Conservation (phyloP, 2,329 filamentous ascomycete species). For the Blastomyces silverae region DNA sequence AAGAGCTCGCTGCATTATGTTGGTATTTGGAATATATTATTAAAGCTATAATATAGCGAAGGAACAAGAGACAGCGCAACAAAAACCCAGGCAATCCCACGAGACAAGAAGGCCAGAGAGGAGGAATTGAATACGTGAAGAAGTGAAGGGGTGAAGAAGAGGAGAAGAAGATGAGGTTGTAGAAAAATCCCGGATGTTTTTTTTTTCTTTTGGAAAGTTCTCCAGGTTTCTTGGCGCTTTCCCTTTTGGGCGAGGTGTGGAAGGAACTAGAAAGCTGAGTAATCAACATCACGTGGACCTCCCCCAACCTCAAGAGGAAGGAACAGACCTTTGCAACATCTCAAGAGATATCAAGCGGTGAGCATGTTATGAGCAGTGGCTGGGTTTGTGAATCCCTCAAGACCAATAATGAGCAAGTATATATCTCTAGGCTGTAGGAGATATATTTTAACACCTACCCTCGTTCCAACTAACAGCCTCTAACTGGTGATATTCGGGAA, state of each 20-base stretch:
- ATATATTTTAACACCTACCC: too few relatives aligned
- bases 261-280: conserved; percentile 33
- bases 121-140: conserved; percentile 28
- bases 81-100: conserved; percentile 27
- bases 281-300: not conserved
- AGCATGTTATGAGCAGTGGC: too few relatives aligned
- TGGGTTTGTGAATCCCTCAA: too few relatives aligned
- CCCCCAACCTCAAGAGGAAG: not conserved
- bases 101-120: conserved; percentile 31
- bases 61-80: conserved; percentile 29
- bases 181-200: conserved; percentile 20
- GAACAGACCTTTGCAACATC: not conserved
- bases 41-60: conserved; percentile 21
- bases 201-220: conserved; percentile 28
- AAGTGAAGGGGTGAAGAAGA: conserved; percentile 29
- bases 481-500: not conserved
- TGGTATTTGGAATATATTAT: conserved; percentile 21
- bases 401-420: too few relatives aligned
- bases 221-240: conserved; percentile 40
- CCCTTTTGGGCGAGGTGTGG: conserved; percentile 17
- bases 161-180: conserved; percentile 23
- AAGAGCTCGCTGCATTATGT: conserved; percentile 91
- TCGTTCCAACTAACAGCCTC: too few relatives aligned
- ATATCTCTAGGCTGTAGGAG: too few relatives aligned
- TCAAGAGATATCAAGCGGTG: not conserved